These are phyloP conservation scores for Scheffersomyces amazonensis DNA, from an alignment of 805 yeast genomes.

Conservation along the genomic window DNA sequence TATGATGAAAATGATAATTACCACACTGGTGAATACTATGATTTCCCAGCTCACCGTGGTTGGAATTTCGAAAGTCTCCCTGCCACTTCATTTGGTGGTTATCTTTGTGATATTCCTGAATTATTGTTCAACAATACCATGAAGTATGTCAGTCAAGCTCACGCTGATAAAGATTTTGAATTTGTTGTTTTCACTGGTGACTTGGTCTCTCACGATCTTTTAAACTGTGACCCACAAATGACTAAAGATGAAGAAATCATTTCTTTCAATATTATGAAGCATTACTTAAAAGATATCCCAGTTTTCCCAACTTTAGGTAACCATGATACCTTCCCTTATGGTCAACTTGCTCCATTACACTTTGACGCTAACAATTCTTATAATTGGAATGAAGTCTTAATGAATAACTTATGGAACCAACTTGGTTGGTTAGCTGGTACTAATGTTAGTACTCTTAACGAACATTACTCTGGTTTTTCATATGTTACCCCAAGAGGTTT, in stretches of 20 bases:
- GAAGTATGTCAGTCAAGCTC: conserved; percentile 16
- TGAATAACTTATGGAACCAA: conserved; percentile 32
- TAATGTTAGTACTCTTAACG: conserved; percentile 21
- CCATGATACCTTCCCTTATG: conserved; percentile 72
- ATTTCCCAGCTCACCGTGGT: conserved; percentile 23
- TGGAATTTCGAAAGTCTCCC: conserved; percentile 32
- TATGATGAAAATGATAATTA: conserved; percentile 24
- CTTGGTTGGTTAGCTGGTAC: conserved; percentile 35
- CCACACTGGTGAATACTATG: conserved; percentile 31
- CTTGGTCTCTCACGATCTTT: conserved; percentile 63
- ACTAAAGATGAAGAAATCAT: conserved; percentile 72
- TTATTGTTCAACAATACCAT: conserved; percentile 56
- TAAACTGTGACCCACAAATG: conserved; percentile 50
- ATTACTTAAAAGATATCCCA: conserved; percentile 48
- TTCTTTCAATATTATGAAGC: conserved; percentile 61
- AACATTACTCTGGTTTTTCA: conserved; percentile 63
- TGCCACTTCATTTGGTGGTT: conserved; percentile 62
- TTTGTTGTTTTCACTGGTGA: conserved; percentile 73
- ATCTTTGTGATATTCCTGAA: conserved; percentile 66
- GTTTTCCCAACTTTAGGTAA: conserved; percentile 65
- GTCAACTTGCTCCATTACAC: conserved; percentile 55
- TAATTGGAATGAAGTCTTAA: conserved; percentile 34
- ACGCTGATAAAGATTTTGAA: conserved; percentile 40
- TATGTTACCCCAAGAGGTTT: conserved; percentile 54
- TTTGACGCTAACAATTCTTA: conserved; percentile 24